phyloP scores from a whole-genome alignment of 2,329 filamentous ascomycete species.

The Dactylellina haptotyla region DNA sequence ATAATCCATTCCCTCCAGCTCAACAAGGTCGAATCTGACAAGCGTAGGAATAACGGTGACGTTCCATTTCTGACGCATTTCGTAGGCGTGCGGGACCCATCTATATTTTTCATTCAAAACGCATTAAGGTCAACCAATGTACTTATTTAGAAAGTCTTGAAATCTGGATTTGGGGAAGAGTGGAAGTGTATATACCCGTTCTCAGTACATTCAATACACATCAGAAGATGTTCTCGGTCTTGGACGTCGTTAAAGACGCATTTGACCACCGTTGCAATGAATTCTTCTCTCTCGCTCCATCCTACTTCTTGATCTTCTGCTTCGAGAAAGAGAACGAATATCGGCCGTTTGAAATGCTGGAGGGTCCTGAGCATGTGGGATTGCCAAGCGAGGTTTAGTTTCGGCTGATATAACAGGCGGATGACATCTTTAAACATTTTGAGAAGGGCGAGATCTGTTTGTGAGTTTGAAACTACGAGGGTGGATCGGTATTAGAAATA shows the following conservation, averaged over 20 bases:
- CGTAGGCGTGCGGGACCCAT: conserved; percentile 59
- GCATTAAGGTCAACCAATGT: too few species aligned
- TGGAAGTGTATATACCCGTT: neutral
- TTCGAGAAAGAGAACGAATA: conserved; percentile 61
- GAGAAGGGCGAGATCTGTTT: too few species aligned
- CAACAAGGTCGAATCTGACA: conserved; percentile 60
- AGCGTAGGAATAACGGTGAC: conserved; percentile 60
- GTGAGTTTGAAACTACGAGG: too few species aligned
- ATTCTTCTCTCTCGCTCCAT: neutral
- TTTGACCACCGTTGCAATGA: neutral
- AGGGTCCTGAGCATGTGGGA: conserved; percentile 26
- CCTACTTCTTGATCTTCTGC: conserved; percentile 57
- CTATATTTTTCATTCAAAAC: conserved; percentile 54
- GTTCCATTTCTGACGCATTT: conserved; percentile 60
- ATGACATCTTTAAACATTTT: conserved; percentile 12
- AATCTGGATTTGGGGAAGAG: neutral
- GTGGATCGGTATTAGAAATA: too few species aligned
- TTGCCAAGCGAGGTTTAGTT: conserved; percentile 9
- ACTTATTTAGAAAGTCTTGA: neutral
- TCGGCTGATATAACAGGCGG: neutral
- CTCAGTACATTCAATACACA: neutral
- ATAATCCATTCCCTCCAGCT: conserved; percentile 58
- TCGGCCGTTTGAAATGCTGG: conserved; percentile 5
- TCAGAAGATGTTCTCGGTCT: neutral
- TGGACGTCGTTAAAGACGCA: neutral